These are phyloP conservation scores for Crithidia mellificae DNA, from an alignment of 208 protist genomes.

Conservation along the genomic window DNA sequence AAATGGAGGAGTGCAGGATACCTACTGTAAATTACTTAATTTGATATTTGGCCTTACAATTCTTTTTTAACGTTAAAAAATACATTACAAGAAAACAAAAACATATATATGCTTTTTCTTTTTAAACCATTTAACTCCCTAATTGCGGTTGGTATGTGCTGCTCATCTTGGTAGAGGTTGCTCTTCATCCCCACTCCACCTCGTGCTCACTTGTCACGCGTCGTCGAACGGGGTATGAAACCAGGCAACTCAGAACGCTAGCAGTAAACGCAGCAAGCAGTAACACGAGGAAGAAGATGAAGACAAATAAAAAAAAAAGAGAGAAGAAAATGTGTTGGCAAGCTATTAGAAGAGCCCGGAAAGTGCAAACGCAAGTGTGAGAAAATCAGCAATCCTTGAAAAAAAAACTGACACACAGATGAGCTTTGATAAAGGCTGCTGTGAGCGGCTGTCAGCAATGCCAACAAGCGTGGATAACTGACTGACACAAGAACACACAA, in stretches of 20 bases:
- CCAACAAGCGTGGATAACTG: background rate
- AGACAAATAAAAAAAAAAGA: too few relatives aligned
- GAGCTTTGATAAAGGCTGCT: background rate
- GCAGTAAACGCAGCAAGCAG: too few relatives aligned
- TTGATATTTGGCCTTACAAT: background rate
- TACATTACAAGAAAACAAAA: constrained; percentile 18
- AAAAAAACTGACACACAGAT: background rate
- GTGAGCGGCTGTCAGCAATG: background rate
- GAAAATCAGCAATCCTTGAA: background rate
- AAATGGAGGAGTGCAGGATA: constrained; percentile 6
- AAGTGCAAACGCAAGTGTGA: background rate
- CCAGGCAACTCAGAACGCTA: too few relatives aligned
- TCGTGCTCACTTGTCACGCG: too few relatives aligned
- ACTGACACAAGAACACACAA: background rate
- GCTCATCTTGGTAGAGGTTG: background rate
- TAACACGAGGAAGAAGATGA: too few relatives aligned
- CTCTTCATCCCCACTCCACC: too few relatives aligned
- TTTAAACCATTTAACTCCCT: constrained; percentile 1
- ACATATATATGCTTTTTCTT: constrained; percentile 1
- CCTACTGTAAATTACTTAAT: constrained; percentile 8
- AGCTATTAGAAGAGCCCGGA: background rate
- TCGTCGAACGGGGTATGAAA: too few relatives aligned
- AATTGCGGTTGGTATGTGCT: background rate
- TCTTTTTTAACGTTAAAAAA: constrained; percentile 22
- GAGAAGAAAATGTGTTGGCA: too few relatives aligned